These are phyloP conservation scores for Aspergillus texensis DNA, from an alignment of 2,329 filamentous ascomycete genomes.

Conservation along the genomic window DNA sequence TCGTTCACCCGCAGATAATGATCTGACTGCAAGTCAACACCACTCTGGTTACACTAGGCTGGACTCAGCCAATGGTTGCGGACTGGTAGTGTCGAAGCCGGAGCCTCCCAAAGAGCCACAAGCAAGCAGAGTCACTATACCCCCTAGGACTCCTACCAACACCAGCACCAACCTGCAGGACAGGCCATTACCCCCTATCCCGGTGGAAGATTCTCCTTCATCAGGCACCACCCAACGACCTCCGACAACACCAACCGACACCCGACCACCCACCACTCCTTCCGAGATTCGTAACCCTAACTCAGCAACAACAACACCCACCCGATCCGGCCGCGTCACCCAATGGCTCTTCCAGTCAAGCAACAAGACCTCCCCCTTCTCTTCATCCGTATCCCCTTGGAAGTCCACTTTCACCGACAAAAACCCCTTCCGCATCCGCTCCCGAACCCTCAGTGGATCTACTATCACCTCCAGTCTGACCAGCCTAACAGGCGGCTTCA, in stretches of 20 bases:
- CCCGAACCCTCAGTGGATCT: slow-evolving; percentile 40
- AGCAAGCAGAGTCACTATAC: slow-evolving; percentile 8
- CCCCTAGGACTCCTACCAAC: slow-evolving; percentile 25
- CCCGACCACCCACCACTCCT: slow-evolving; percentile 11
- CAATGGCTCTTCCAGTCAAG: slow-evolving; percentile 34
- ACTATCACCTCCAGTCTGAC: slow-evolving; percentile 35
- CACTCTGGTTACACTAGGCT: slow-evolving; percentile 15
- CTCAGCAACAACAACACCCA: slow-evolving; percentile 15
- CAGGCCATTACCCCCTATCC: slow-evolving; percentile 27
- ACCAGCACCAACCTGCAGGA: slow-evolving; percentile 25
- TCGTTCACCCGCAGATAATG: slow-evolving; percentile 17
- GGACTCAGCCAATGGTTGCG: slow-evolving; percentile 16
- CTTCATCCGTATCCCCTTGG: slow-evolving; percentile 14
- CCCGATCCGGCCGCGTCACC: slow-evolving; percentile 31
- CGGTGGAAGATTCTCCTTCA: slow-evolving; percentile 16
- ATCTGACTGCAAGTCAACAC: slow-evolving; percentile 16
- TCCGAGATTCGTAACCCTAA: slow-evolving; percentile 16
- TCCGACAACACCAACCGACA: slow-evolving; percentile 12
- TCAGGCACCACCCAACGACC: slow-evolving; percentile 8
- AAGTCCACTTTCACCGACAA: slow-evolving; percentile 23
- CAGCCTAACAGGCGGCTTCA: slow-evolving; percentile 20
- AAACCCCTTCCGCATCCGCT: slow-evolving; percentile 29
- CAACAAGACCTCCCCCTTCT: slow-evolving; percentile 14
- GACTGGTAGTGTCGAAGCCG: neutral
- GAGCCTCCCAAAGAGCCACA: slow-evolving; percentile 7